Base-by-base conservation (phyloP, 2,329 filamentous ascomycete species). In the Penicillium sp. region DNA sequence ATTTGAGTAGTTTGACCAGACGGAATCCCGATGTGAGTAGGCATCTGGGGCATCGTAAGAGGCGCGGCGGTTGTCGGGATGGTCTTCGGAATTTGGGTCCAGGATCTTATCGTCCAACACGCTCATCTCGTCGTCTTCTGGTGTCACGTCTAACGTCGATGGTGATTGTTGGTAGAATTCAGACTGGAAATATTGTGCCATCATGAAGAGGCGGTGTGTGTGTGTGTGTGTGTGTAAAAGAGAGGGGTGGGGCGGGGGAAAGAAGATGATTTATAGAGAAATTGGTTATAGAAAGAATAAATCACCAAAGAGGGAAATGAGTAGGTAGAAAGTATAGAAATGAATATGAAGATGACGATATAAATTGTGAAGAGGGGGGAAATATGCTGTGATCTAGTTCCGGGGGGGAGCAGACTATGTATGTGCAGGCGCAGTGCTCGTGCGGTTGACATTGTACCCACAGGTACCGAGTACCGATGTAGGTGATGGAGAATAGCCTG, bases 111-210 rank as follows among this genome's bases (percentile, higher is more conserved):
- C 78, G 63, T 82, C 78, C 54, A 80, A 69, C 59, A 79, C 73
- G 65, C 77, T 79, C 77, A 82, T 81, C 69, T 84, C 81, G 68
- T 83, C 81, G 66, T 80, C 77, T 67, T 79, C 78, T 59, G 31
- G 29, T 25, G 73, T 68, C 58, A 77, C 65, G 59, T 79, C 76
- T 61, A 79, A 69, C 47, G 74, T 67, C 58, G 77, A 75, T 27
- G 77, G 73, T 57, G 76, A 71, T 61, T 76, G 75, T 63, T 74
- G 74, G 63, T 79, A 79, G 64, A 76, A 76, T 56, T 78, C 73
- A 61, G 73, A 77, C 64, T 78, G 75, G 60, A 75, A 75, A 70
- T 78, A 80, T 67, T 74, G 73, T 61, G 77, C 74, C 75, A 78
- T 77, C 57, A 57, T 66, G 66, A 63, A 66, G 60, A 63, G 65